Base-by-base conservation (phyloP, 2,329 filamentous ascomycete species). In the Scytalidium sp. region DNA sequence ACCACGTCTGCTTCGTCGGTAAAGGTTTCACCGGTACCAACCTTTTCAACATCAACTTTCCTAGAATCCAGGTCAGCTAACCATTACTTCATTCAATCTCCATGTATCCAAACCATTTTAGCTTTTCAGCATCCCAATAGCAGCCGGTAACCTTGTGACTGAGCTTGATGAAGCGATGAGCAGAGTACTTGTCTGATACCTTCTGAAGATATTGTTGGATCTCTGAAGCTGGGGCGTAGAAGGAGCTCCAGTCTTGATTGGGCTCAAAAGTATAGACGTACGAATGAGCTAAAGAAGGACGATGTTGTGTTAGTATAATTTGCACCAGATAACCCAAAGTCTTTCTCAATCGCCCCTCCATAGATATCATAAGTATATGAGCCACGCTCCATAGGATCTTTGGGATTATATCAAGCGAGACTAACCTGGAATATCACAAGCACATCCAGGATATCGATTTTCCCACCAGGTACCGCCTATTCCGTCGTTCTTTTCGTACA, bases 261-360 rank as follows among this genome's bases (percentile, higher is more conserved):
- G 80, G 77, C 40, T 77, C 79, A 55, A 83, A 83, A 8, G 75
- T 79, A 60, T 73, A 81, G 43, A 71, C 76, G 64, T 83, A 83
- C 1, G 78, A 81, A 64, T 83, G 47, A 17, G 39, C 43, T 47
- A 76, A 75, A 19, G 25, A n/a, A n/a, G n/a, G n/a, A n/a, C n/a
- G n/a, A n/a, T n/a, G n/a, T n/a, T n/a, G n/a, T n/a, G n/a, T n/a
- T n/a, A n/a, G n/a, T n/a, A n/a, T n/a, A n/a, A n/a, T n/a, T n/a
- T n/a, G n/a, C n/a, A n/a, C n/a, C n/a, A n/a, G n/a, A n/a, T n/a
- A n/a, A n/a, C n/a, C n/a, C n/a, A n/a, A n/a, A n/a, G n/a, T n/a
- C n/a, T n/a, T n/a, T n/a, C n/a, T n/a, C n/a, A n/a, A n/a, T n/a
- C n/a, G n/a, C n/a, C n/a, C n/a, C n/a, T n/a, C n/a, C n/a, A n/a